Percentiles rank a stretch among this genome's conserved stretches.
Conservation (phyloP, 371 early-diverging fungal genomes). For the Mucor mucedo region DNA sequence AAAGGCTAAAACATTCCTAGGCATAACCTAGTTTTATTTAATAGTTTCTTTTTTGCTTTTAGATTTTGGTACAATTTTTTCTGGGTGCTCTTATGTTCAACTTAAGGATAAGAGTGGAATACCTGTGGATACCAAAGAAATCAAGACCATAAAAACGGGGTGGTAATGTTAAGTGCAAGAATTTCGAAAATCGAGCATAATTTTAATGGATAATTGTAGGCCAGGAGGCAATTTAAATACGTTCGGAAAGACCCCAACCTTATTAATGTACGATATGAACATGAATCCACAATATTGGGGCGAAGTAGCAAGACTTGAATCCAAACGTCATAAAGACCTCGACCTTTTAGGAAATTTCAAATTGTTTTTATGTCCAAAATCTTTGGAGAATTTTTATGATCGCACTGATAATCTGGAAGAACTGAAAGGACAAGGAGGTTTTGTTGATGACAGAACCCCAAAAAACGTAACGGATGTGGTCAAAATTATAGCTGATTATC, state of each 20-base stretch:
- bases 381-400: neutral
- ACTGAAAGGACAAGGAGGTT: no score
- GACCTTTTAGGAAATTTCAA: neutral
- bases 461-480: neutral
- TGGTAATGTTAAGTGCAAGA: no score
- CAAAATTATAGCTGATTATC: conserved; percentile 5
- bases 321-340: neutral
- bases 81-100: conserved; percentile 42
- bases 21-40: no score
- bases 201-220: no score
- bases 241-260: no score
- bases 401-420: neutral
- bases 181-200: no score
- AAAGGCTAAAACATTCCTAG: neutral
- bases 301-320: neutral
- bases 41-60: neutral
- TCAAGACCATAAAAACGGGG: neutral
- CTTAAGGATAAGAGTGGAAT: no score
- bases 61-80: conserved; percentile 62
- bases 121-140: neutral
- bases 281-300: neutral
- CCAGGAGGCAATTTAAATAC: no score
- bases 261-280: neutral
- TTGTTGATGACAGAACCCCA: no score
- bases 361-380: neutral